Conservation (phyloP, 1,284 basidiomycete genomes). For the Ceratobasidium sp. region DNA sequence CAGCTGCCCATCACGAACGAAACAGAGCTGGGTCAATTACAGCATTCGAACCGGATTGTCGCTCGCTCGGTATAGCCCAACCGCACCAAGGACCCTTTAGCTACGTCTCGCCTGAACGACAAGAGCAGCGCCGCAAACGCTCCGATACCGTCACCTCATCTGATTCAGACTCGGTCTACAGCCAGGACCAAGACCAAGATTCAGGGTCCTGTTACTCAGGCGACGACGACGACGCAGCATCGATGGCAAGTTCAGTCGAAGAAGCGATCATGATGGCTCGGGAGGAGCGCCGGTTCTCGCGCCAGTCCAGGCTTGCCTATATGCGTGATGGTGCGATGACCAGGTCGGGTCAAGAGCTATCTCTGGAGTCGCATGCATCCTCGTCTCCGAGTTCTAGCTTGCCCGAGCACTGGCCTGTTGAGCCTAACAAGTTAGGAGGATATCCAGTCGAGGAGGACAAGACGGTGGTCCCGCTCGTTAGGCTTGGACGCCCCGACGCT, state of each 20-base stretch:
- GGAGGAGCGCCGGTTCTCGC: neutral
- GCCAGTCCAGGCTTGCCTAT: conserved; percentile 9
- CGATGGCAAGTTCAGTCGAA: conserved; percentile 7
- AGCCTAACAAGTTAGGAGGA: neutral
- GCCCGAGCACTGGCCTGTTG: neutral
- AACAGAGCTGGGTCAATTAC: neutral
- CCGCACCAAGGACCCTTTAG: neutral
- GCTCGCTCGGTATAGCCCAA: neutral
- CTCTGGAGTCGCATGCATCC: neutral
- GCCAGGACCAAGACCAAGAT: neutral
- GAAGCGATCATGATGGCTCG: conserved; percentile 13
- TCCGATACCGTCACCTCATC: neutral
- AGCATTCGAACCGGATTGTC: neutral
- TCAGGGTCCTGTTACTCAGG: conserved; percentile 5
- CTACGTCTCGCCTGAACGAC: neutral
- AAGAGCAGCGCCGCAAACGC: neutral
- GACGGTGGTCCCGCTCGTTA: neutral
- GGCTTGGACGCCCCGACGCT: neutral
- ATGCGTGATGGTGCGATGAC: neutral
- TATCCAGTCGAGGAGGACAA: conserved; percentile 1
- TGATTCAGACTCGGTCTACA: neutral
- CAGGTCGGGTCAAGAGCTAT: neutral
- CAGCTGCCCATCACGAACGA: neutral
- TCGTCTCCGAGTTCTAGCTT: neutral
- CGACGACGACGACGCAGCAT: conserved; percentile 15